Evolutionary conservation across 2,329 filamentous ascomycete species (phyloP).

Genomic region (Cladophialophora psammophila): DNA sequence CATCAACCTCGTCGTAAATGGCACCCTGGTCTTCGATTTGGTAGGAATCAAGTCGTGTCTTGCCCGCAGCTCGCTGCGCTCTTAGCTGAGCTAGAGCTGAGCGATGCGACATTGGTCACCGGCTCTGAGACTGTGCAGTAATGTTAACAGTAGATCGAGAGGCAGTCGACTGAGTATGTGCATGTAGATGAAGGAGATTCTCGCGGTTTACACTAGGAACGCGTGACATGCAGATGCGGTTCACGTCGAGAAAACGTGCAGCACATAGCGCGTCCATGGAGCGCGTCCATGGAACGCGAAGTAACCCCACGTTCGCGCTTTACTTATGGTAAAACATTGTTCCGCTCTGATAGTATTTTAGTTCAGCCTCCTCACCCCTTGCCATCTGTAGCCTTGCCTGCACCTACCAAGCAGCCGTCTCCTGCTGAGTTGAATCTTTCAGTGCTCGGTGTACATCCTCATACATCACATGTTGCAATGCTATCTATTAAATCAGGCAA

Average conservation of each 20-base stretch:
- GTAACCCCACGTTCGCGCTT: no score
- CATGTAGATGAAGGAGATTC: neutral
- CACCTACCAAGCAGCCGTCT: neutral
- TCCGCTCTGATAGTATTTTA: no score
- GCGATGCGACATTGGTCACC: slow-evolving; percentile 38
- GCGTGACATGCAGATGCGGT: no score
- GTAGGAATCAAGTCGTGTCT: slow-evolving; percentile 88
- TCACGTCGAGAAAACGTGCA: no score
- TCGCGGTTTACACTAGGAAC: neutral
- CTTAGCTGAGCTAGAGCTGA: slow-evolving; percentile 72
- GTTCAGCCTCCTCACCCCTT: neutral
- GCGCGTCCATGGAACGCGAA: no score
- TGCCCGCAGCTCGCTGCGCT: slow-evolving; percentile 84
- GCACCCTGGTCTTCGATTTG: slow-evolving; percentile 82
- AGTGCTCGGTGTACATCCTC: neutral
- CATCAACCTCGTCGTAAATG: slow-evolving; percentile 95
- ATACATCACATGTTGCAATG: neutral
- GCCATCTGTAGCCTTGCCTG: neutral
- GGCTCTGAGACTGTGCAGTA: neutral
- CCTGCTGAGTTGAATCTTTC: neutral
- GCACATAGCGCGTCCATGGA: no score
- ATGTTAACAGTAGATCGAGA: neutral
- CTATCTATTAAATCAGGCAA: neutral
- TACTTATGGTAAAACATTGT: no score
- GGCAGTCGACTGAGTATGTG: neutral